These are phyloP conservation scores for Neurospora sp. DNA, from an alignment of 495 filamentous ascomycete species.

Conservation along the genomic window DNA sequence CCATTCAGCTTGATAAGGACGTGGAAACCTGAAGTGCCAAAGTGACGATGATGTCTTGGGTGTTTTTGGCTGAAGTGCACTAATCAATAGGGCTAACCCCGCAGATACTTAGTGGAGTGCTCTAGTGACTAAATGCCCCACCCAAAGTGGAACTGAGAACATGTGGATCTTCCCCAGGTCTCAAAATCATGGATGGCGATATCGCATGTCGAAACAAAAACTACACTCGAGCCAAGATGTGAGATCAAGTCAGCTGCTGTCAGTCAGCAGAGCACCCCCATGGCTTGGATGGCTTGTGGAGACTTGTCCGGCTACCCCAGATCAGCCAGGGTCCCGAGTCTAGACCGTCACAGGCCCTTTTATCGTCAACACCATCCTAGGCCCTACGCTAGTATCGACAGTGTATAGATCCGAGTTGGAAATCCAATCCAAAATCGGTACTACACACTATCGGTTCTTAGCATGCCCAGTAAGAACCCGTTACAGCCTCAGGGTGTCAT, in stretches of 20 bases:
- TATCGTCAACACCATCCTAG: background rate
- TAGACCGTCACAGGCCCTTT: background rate
- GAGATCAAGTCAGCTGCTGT: background rate
- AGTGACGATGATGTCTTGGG: background rate
- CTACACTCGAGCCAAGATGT: background rate
- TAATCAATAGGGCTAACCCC: background rate
- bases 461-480: background rate
- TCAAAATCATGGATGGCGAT: background rate
- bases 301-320: background rate
- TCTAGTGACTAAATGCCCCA: background rate
- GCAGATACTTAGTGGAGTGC: background rate
- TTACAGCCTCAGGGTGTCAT: background rate
- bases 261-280: background rate
- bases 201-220: background rate
- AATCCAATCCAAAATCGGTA: background rate
- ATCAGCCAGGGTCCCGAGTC: background rate
- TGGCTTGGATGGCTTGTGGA: background rate
- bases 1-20: background rate
- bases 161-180: background rate
- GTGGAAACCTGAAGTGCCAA: background rate
- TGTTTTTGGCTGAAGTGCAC: background rate
- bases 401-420: background rate
- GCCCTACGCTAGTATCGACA: background rate
- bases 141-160: background rate
- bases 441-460: background rate